Conservation (phyloP, 176 grass and related monocot genomes). For the Stipa capillata region DNA sequence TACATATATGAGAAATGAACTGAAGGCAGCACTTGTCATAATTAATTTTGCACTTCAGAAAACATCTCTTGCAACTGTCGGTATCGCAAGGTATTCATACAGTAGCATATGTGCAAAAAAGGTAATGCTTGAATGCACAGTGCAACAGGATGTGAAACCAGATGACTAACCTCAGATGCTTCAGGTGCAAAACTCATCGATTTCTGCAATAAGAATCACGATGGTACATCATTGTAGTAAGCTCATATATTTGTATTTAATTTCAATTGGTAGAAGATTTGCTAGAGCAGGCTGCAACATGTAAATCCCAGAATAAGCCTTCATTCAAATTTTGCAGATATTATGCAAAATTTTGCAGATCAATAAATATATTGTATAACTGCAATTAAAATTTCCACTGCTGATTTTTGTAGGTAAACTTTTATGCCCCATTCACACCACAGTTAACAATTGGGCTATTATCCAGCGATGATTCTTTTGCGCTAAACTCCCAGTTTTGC, state of each 20-base stretch:
- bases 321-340: too few relatives aligned
- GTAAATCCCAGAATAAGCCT: constrained; percentile 4
- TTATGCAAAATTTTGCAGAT: neutral
- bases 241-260: neutral
- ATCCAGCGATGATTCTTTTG: neutral
- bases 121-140: neutral
- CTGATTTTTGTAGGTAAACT: neutral
- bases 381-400: neutral
- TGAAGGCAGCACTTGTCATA: neutral
- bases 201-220: constrained; percentile 51
- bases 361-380: neutral
- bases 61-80: neutral
- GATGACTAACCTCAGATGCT: constrained; percentile 55
- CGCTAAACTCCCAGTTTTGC: neutral
- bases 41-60: neutral
- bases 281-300: neutral
- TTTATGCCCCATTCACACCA: neutral
- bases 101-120: neutral
- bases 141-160: constrained; percentile 8
- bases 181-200: constrained; percentile 55
- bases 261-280: neutral
- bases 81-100: neutral
- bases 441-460: neutral
- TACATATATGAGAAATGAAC: neutral
- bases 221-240: neutral